A percentile compares a stretch with the other conserved stretches of the same genome.
These are phyloP conservation scores for Ampelomyces quisqualis DNA, from an alignment of 2,329 filamentous ascomycete species.

Conservation along the genomic window DNA sequence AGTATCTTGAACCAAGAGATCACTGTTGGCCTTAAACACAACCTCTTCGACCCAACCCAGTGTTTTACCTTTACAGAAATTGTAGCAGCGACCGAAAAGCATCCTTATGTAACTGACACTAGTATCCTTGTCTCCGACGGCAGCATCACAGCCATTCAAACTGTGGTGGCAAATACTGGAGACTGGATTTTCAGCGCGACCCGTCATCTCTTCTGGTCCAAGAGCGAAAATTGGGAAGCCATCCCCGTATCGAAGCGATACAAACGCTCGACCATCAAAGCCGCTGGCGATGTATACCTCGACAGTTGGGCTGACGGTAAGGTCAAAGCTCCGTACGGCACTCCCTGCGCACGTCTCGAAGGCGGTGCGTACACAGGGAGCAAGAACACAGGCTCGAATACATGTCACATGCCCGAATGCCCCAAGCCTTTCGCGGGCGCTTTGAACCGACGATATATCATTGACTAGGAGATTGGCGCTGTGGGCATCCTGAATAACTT, in stretches of 20 bases:
- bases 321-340: conserved; percentile 29
- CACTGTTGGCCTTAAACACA: conserved; percentile 21
- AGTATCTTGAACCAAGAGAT: conserved; percentile 14
- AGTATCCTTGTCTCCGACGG: conserved; percentile 13
- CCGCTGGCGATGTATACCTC: conserved; percentile 28
- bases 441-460: conserved; percentile 23
- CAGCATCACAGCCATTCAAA: conserved; percentile 14
- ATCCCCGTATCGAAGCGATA: conserved; percentile 17
- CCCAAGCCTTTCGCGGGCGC: conserved; percentile 21
- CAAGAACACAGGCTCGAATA: conserved; percentile 12
- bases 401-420: conserved; percentile 28
- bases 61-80: conserved; percentile 26
- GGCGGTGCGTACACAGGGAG: conserved; percentile 29
- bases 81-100: conserved; percentile 14
- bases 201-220: conserved; percentile 10
- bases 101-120: conserved; percentile 27
- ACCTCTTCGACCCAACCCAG: conserved; percentile 20
- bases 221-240: conserved; percentile 15
- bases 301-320: conserved; percentile 25
- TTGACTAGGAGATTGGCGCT: conserved; percentile 26
- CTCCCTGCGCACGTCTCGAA: conserved; percentile 29
- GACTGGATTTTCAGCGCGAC: conserved; percentile 29
- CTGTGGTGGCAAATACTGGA: conserved; percentile 18
- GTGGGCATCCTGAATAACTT: conserved; percentile 30
- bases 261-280: conserved; percentile 18